Evolutionary conservation across 108 stramenopile species (phyloP).

Genomic region (Skeletonema grethae): DNA sequence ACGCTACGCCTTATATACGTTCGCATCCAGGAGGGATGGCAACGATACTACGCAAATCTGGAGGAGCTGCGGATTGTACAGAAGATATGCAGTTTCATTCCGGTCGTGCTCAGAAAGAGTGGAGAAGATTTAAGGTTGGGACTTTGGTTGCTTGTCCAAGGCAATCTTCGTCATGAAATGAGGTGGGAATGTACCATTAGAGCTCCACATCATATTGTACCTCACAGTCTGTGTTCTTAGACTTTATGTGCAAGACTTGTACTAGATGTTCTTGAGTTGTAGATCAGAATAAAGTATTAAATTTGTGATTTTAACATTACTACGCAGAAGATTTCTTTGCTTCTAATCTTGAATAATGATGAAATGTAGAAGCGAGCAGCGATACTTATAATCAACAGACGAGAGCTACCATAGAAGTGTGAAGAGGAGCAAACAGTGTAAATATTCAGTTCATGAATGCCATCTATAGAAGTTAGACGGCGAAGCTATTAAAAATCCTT

Average conservation of each 20-base stretch:
- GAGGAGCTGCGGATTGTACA: slow-evolving; percentile 70
- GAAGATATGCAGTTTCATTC: slow-evolving; percentile 78
- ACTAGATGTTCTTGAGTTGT: not conserved
- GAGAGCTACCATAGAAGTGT: too few species aligned
- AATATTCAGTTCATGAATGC: not conserved
- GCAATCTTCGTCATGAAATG: not conserved
- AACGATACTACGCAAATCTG: slow-evolving; percentile 65
- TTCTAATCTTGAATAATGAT: not conserved
- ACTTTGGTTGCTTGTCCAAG: slow-evolving; percentile 36
- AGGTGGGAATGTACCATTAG: slow-evolving; percentile 6
- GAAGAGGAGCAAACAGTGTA: too few species aligned
- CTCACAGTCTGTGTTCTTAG: slow-evolving; percentile 1
- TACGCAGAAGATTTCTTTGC: not conserved
- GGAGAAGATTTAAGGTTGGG: slow-evolving; percentile 64
- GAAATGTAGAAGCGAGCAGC: not conserved
- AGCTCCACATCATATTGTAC: not conserved
- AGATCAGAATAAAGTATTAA: not conserved
- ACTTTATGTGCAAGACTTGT: slow-evolving; percentile 6
- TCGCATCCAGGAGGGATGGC: slow-evolving; percentile 76
- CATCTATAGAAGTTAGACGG: slow-evolving; percentile 3
- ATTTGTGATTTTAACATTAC: not conserved
- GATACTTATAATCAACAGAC: too few species aligned
- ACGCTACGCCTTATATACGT: slow-evolving; percentile 71
- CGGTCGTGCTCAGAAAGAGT: slow-evolving; percentile 49
- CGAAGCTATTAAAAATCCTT: slow-evolving; percentile 14